These are phyloP conservation scores for Schizothecium vesticola DNA, from an alignment of 495 filamentous ascomycete species.

Conservation along the genomic window DNA sequence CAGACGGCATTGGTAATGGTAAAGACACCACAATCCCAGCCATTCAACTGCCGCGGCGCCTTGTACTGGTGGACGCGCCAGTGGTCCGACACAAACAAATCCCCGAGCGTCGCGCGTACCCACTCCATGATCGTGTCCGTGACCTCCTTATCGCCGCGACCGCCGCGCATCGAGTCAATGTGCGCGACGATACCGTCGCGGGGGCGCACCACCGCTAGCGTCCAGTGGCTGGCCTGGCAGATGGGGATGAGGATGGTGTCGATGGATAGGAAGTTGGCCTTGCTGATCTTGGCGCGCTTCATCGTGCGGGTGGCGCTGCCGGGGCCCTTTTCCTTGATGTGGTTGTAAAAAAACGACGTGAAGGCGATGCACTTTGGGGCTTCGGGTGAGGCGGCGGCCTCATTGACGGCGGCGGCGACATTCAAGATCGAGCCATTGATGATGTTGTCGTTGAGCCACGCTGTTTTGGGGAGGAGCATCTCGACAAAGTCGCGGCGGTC, in stretches of 20 bases:
- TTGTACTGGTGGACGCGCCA: slow-evolving; percentile 50
- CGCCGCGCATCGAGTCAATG: slow-evolving; percentile 60
- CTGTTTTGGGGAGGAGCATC: slow-evolving; percentile 45
- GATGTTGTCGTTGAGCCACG: slow-evolving; percentile 82
- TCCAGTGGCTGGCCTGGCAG: slow-evolving; percentile 49
- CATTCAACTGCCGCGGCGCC: slow-evolving; percentile 59
- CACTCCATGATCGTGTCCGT: slow-evolving; percentile 37
- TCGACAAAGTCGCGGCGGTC: slow-evolving; percentile 54
- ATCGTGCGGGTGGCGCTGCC: slow-evolving; percentile 28
- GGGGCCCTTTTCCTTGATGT: slow-evolving; percentile 48
- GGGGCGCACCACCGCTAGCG: slow-evolving; percentile 66
- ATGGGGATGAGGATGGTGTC: slow-evolving; percentile 47
- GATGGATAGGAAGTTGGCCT: slow-evolving; percentile 36
- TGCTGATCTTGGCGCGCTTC: slow-evolving; percentile 26
- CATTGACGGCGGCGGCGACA: slow-evolving; percentile 56
- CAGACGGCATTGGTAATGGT: slow-evolving; percentile 69
- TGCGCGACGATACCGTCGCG: slow-evolving; percentile 59
- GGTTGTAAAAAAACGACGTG: slow-evolving; percentile 65
- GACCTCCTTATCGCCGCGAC: slow-evolving; percentile 16
- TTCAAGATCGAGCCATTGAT: slow-evolving; percentile 63
- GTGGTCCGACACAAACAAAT: slow-evolving; percentile 51
- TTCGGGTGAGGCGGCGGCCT: slow-evolving; percentile 40
- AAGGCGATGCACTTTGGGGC: slow-evolving; percentile 64
- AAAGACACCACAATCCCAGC: slow-evolving; percentile 78
- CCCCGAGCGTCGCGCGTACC: slow-evolving; percentile 55